Percentiles rank a stretch among this genome's conserved stretches.
phyloP scores from a whole-genome alignment of 2,329 filamentous ascomycete species.

The Neocucurbitaria cava region DNA sequence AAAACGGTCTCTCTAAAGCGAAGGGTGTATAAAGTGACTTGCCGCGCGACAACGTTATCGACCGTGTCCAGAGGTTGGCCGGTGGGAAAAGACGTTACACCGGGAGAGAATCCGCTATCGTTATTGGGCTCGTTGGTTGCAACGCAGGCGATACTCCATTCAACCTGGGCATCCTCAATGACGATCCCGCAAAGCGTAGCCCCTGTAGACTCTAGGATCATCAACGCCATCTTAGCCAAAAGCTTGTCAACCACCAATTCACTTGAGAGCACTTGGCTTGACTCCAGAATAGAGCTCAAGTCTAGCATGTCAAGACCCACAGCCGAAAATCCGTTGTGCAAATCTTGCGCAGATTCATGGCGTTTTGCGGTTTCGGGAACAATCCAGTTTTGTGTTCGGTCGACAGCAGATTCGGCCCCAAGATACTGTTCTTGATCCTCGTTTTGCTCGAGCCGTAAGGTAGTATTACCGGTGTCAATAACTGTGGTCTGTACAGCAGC shows the following conservation, averaged over 20 bases:
- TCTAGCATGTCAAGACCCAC: constrained; percentile 79
- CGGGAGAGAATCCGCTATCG: constrained; percentile 41
- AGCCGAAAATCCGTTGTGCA: constrained; percentile 70
- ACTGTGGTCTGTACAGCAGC: constrained; percentile 74
- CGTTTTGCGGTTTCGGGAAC: constrained; percentile 53
- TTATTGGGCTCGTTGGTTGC: constrained; percentile 67
- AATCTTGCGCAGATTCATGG: constrained; percentile 56
- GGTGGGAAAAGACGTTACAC: constrained; percentile 70
- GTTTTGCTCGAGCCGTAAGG: constrained; percentile 54
- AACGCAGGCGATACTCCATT: constrained; percentile 77
- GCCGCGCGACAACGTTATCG: constrained; percentile 74
- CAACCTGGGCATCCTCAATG: constrained; percentile 69
- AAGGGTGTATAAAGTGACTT: constrained; percentile 77
- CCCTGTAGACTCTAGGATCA: constrained; percentile 79
- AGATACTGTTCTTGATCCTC: constrained; percentile 50
- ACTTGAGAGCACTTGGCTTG: constrained; percentile 80
- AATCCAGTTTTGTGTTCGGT: constrained; percentile 58
- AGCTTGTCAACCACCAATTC: constrained; percentile 78
- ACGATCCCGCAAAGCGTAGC: constrained; percentile 77
- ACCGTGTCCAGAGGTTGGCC: constrained; percentile 68
- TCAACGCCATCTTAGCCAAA: constrained; percentile 80
- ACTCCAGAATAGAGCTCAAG: constrained; percentile 77
- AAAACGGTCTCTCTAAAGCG: constrained; percentile 79
- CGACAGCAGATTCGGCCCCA: constrained; percentile 48
- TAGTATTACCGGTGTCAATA: constrained; percentile 54